Evolutionary conservation across 768 basidiomycete genomes (phyloP).

Genomic region (Omphalotus guepiniiformis): DNA sequence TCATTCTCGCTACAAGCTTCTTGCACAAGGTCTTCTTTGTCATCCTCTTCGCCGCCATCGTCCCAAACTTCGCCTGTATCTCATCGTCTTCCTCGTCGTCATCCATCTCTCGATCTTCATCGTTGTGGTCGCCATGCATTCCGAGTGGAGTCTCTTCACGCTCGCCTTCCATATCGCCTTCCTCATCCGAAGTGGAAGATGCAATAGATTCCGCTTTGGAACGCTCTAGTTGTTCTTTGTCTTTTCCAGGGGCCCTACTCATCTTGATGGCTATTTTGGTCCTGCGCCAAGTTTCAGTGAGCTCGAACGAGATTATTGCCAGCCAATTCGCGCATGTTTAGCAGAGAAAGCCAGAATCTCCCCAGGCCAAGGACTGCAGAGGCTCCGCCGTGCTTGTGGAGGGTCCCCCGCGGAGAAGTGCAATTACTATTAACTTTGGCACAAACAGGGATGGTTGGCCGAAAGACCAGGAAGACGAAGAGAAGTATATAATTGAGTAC

Average conservation of each 20-base stretch:
- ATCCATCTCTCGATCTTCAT: constrained; percentile 59
- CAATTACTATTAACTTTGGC: too few relatives aligned
- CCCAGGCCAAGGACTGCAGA: too few relatives aligned
- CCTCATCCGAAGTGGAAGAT: constrained; percentile 48
- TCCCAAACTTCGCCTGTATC: constrained; percentile 71
- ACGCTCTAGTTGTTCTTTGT: constrained; percentile 52
- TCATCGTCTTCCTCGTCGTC: constrained; percentile 50
- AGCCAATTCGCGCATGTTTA: too few relatives aligned
- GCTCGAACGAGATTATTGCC: too few relatives aligned
- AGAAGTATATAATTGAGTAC: too few relatives aligned
- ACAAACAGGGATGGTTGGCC: too few relatives aligned
- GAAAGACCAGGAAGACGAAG: too few relatives aligned
- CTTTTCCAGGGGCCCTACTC: constrained; percentile 72
- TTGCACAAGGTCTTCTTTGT: constrained; percentile 47
- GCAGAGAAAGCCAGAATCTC: too few relatives aligned
- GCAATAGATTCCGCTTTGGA: constrained; percentile 40
- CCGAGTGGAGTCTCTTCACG: constrained; percentile 88
- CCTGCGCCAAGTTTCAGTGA: too few relatives aligned
- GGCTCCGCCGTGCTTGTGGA: too few relatives aligned
- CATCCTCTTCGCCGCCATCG: constrained; percentile 66
- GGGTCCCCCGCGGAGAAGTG: too few relatives aligned
- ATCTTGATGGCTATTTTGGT: constrained; percentile 98
- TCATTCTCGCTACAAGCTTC: constrained; percentile 44
- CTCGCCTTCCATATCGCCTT: constrained; percentile 46
- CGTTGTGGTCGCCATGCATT: constrained; percentile 79